Base-by-base conservation (phyloP, 805 yeast genomes). In the Yarrowia deformans region DNA sequence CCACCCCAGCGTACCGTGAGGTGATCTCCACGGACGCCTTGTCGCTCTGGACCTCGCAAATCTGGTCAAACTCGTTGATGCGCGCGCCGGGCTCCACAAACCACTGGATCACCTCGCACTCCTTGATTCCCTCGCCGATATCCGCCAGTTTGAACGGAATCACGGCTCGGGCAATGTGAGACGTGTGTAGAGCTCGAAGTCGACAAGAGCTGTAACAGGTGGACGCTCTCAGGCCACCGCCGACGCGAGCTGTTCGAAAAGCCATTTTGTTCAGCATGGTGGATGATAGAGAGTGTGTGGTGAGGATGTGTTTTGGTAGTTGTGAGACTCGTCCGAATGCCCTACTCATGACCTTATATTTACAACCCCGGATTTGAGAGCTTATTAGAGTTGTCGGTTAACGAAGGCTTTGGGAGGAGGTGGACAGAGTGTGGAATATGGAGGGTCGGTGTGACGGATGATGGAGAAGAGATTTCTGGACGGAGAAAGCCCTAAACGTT, bases 71-170 rank as follows among this genome's bases (percentile, higher is more conserved):
- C 71, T 77, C 79, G 56, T 76, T 78, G 43, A 77, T 73, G 18
- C 74, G 71, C 14, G 78, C 77, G 2, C 78, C 77, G 16, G 80
- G 79, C 70, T 77, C 76, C 9, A 77, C 78, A 70, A 77, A 75
- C 80, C 80, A 77, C 70, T 77, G 80, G 49, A 77, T 77, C 32
- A 77, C 77, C 69, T 77, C 80, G 68, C 80, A 77, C 64, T 77
- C 80, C 63, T 75, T 76, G 70, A 77, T 77, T 6, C 79, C 79
- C 56, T 77, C 80, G 4, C 80, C 80, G 19, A 77, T 77, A 66
- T 77, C 80, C 19, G 80, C 80, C 49, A 77, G 70, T 49, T 74
- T 67, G 67, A 73, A 77, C 16, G 79, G 79, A 37, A 70, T 69
- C 23, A 74, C 69, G 4, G 73, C 73, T 29, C 46, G 61, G 13